Conservation (phyloP, 2,329 filamentous ascomycete species). For the Beauveria sp. region DNA sequence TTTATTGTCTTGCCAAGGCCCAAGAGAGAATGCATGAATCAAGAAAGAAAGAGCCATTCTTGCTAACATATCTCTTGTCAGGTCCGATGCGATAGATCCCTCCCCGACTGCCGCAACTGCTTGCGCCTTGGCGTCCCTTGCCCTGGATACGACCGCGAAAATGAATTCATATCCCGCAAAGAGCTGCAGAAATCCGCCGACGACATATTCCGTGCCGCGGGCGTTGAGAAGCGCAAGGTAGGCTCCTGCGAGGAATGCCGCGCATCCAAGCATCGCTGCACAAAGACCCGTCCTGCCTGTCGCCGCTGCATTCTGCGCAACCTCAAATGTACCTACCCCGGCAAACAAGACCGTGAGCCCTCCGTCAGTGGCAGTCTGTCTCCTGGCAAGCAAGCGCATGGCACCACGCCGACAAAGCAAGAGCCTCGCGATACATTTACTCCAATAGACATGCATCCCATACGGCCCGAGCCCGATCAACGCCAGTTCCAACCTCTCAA, state of each 20-base stretch:
- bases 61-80: slow-evolving; percentile 1
- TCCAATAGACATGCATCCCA: slow-evolving; percentile 4
- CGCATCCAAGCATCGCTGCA: slow-evolving; percentile 20
- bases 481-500: slow-evolving; percentile 11
- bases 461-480: slow-evolving; percentile 3
- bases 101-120: slow-evolving; percentile 17
- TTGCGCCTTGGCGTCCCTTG: slow-evolving; percentile 19
- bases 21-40: background rate
- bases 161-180: slow-evolving; percentile 16
- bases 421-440: slow-evolving; percentile 1
- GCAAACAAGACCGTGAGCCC: slow-evolving; percentile 11
- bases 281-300: slow-evolving; percentile 20
- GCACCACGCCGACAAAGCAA: background rate
- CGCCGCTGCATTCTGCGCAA: slow-evolving; percentile 19
- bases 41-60: background rate
- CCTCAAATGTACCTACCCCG: slow-evolving; percentile 16
- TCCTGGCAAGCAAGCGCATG: background rate
- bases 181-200: slow-evolving; percentile 19
- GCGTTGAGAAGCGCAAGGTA: slow-evolving; percentile 21
- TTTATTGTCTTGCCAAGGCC: background rate
- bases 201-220: slow-evolving; percentile 21
- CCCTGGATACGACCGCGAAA: slow-evolving; percentile 18
- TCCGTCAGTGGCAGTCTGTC: slow-evolving; percentile 7
- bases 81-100: slow-evolving; percentile 20
- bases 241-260: slow-evolving; percentile 23